Conservation (phyloP, 148 eudicot genomes). For the Amaranthus cruentus region DNA sequence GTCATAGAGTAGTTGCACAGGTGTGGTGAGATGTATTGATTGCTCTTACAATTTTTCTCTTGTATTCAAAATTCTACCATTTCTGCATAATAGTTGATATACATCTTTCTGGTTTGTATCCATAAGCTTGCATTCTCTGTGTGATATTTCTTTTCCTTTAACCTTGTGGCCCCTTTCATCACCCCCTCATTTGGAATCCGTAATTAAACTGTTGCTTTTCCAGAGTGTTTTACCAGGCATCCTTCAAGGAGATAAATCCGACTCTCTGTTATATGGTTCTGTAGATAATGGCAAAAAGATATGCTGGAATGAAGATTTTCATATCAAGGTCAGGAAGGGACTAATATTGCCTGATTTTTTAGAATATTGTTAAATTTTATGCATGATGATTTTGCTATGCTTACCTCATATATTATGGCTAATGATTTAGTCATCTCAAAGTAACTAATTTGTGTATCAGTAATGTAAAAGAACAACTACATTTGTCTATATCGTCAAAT, state of each 20-base stretch:
- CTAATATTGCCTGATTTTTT: neutral
- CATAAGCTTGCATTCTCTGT: neutral
- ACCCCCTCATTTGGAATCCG: neutral
- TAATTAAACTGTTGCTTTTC: conserved; percentile 15
- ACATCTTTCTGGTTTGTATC: neutral
- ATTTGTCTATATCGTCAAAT: too few species aligned
- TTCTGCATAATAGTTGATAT: neutral
- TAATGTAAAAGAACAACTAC: too few species aligned
- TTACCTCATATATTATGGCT: neutral
- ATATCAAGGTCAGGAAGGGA: conserved; percentile 59
- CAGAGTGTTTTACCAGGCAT: conserved; percentile 99
- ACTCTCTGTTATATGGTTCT: conserved; percentile 96
- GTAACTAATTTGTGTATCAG: too few species aligned
- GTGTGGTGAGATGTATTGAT: conserved; percentile 33
- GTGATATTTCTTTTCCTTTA: neutral
- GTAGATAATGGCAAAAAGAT: conserved; percentile 99
- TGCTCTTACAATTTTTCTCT: too few species aligned
- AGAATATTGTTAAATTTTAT: neutral
- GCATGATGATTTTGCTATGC: neutral
- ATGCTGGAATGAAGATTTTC: conserved; percentile 97
- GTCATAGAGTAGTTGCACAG: conserved; percentile 98
- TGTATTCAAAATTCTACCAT: too few species aligned
- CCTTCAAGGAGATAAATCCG: conserved; percentile 98
- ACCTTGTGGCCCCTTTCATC: neutral
- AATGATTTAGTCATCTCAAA: neutral